Base-by-base conservation (phyloP, 2,329 filamentous ascomycete species). In the Colletotrichum sp. region DNA sequence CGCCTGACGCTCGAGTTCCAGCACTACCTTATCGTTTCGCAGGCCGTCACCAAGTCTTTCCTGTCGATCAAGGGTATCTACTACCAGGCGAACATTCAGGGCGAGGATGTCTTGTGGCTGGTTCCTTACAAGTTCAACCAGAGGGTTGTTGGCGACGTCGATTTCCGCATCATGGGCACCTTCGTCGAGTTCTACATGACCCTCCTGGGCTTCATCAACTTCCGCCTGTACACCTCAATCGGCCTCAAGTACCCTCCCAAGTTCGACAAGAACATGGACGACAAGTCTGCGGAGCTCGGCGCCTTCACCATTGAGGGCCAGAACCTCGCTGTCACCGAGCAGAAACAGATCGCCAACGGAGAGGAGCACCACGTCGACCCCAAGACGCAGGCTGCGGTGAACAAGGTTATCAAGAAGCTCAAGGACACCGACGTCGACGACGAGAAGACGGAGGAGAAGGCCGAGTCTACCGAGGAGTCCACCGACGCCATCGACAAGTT, bases 131-230 rank as follows among this genome's bases (percentile, higher is more conserved):
- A 95, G 85, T 99, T 99, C 87, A 98, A 99, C 82, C 97, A 99
- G 89, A 91, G 95, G 80, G 93, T 98, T 16, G 95, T 97, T 55
- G 95, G 94, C 74, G 97, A 99, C 85, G 94, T 99, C 78, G 97
- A 99, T 85, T 99, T 98, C 88, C 91, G 97, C 82, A 99, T 99
- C 86, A 99, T 99, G 97, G 96, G 95, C 76, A 99, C 97, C 6
- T 99, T 99, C 83, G 93, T 99, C 79, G 96, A 99, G 85, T 99
- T 99, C 85, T 99, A 99, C 89, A 98, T 98, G 81, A 99, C 96
- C 6, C 90, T 99, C 16, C 89, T 99, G 24, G 95, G 96, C 77
- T 99, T 99, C 82, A 93, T 99, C 86, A 98, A 99, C 89, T 99
- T 96, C 89, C 90, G 95, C 78, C 90, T 99, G 63, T 99, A 98